Evolutionary conservation across 345 rosid genomes (phyloP), one percentile per base, ranked within the genome.

Genomic region (Linum trigynum): DNA sequence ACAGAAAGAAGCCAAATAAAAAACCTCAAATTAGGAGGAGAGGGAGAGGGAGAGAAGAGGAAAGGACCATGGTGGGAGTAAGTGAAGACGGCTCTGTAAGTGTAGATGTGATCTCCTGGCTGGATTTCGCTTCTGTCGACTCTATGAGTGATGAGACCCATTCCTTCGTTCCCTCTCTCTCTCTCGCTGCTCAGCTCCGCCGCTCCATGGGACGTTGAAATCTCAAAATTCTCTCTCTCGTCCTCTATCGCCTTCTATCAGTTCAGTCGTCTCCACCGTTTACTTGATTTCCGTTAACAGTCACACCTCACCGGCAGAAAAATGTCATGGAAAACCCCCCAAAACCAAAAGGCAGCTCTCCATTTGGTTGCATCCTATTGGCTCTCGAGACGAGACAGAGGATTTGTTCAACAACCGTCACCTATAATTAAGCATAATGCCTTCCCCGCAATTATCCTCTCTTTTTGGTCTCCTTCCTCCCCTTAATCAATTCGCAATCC

Each of bases 91-190:
- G 95, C 99, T 72, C 96, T 82, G 84, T 94, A 94, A 79, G 96
- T 85, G 81, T 94, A 94, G 80, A 94, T 85, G 67, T 94, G 97
- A 77, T 90, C 96, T 40, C 99, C 99, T 38, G 97, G 74, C 50
- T 76, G 85, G 78, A 94, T 70, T 75, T 84, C 95, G 74, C 70
- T 75, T 69, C 85, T 84, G 73, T 88, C 97, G 39, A 81, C 80
- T 78, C 84, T 84, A 82, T 94, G 82, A 43, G 82, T 86, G 38
- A 94, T 81, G 76, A 94, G 70, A 65, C 99, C 99, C 99, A 94
- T 94, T 63, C 90, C 90, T 63, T 76, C 70, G 71, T 74, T 40
- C 62, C 48, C 51, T 42, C 65, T 56, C 50, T 60, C 53, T 48
- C 39, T 23, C 61, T 23, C 37, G 2, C 41, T 53, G 11, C 62